Conservation (phyloP, 2,329 filamentous ascomycete species). For the Trichophyton simii region DNA sequence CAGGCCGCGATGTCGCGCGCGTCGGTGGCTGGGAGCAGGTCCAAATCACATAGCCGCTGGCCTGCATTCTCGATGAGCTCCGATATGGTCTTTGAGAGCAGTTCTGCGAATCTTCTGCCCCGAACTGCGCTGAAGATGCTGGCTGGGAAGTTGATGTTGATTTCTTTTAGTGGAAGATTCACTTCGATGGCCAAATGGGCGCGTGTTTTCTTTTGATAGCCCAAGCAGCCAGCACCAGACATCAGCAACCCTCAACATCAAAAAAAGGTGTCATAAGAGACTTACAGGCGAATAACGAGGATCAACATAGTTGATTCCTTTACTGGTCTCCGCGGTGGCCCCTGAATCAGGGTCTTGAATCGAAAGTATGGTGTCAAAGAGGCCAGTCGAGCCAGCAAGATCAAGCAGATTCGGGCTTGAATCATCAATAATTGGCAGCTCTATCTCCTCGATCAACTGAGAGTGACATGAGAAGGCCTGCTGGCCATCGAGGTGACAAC, state of each 20-base stretch:
- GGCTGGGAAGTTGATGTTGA: not conserved
- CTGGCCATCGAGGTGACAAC: not conserved
- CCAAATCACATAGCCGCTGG: not conserved
- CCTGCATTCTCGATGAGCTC: not conserved
- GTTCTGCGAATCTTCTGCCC: not conserved
- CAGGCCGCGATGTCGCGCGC: not conserved
- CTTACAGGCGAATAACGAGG: not conserved
- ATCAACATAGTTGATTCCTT: not conserved
- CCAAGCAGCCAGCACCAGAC: not conserved
- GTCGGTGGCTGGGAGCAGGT: not conserved
- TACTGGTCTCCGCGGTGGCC: not conserved
- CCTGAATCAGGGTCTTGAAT: not conserved
- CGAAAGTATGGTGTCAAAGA: not conserved
- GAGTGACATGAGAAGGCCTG: not conserved
- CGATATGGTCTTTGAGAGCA: not conserved
- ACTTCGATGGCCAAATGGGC: not conserved
- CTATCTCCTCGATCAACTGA: not conserved
- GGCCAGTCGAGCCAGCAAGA: not conserved
- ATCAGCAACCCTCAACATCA: not conserved
- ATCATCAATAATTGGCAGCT: not conserved
- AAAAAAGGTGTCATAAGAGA: not conserved
- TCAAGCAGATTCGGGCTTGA: not conserved
- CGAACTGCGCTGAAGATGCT: not conserved
- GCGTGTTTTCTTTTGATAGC: not conserved
- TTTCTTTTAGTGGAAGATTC: not conserved